phyloP scores from a whole-genome alignment of 1,139 yeast species.

The Geotrichum phurueaensis region DNA sequence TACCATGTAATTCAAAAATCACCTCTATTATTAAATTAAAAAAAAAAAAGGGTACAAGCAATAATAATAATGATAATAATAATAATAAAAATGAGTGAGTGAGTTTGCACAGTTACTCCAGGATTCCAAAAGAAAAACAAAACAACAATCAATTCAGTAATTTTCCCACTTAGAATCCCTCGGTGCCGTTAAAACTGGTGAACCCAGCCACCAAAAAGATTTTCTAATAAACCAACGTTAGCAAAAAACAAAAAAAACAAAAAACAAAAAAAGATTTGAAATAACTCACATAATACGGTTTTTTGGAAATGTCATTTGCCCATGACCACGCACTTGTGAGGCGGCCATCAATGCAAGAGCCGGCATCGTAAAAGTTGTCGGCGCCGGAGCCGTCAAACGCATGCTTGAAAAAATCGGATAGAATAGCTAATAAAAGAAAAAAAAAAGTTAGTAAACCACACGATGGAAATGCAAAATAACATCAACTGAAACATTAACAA shows the following conservation, averaged over 20 bases:
- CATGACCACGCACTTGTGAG: constrained; percentile 76
- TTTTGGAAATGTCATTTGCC: constrained; percentile 61
- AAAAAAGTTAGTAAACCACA: not conserved
- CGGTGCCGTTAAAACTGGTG: constrained; percentile 67
- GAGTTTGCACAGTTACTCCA: not conserved
- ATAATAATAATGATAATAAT: not conserved
- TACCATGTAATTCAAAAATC: too few relatives aligned
- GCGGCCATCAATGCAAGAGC: constrained; percentile 74
- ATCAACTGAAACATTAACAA: not conserved
- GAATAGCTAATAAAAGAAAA: constrained; percentile 34
- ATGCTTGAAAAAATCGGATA: constrained; percentile 64
- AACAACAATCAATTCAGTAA: not conserved
- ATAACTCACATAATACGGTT: constrained; percentile 43
- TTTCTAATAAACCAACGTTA: constrained; percentile 29
- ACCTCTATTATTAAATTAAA: not conserved
- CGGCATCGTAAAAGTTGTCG: constrained; percentile 71
- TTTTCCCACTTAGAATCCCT: constrained; percentile 40
- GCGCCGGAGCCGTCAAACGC: constrained; percentile 78
- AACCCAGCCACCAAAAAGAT: constrained; percentile 62
- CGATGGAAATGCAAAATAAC: too few relatives aligned
- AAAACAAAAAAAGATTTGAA: not conserved
- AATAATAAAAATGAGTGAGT: not conserved
- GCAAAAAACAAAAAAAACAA: constrained; percentile 5
- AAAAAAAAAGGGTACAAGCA: not conserved
- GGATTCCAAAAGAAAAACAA: not conserved